Evolutionary conservation across 495 filamentous ascomycete species (phyloP), one percentile per base, ranked within the genome.

Genomic region (Aspergillus indologenus): DNA sequence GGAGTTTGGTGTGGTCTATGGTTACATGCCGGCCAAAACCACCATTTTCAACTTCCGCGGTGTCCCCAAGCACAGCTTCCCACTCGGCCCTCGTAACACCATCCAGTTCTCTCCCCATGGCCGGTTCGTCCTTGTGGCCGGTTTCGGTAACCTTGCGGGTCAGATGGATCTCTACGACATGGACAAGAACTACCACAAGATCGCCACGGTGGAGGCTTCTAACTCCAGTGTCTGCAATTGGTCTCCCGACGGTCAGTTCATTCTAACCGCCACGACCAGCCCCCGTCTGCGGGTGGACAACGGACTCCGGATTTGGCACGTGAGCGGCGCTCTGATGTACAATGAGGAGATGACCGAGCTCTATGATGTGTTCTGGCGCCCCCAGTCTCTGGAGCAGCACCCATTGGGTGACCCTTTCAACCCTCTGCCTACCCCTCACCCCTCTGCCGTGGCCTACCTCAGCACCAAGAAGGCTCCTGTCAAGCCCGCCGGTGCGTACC

Each of bases 81-180:
- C 91, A 51, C 78, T 97, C 43, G 87, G 76, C 9, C 94, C 94
- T 0, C 86, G 95, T 53, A 98, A 98, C 73, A 98, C 93, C 20
- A 93, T 98, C 64, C 75, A 88, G 51, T 98, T 97, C 77, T 98
- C 94, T 5, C 94, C 94, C 5, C 89, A 92, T 58, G 94, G 92
- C 29, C 88, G 91, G 2, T 96, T 96, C 64, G 89, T 94, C 18
- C 79, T 97, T 58, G 89, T 98, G 56, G 94, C 94, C 58, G 94
- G 94, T 26, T 98, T 98, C 75, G 94, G 94, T 61, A 98, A 98
- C 75, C 77, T 98, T 73, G 91, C 92, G 45, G 94, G 94, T 42
- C 92, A 96, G 74, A 96, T 97, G 83, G 94, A 98, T 62, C 86
- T 98, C 49, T 98, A 97, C 69, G 93, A 98, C 68, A 81, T 96